Evolutionary conservation across 1,284 basidiomycete species (phyloP), one percentile per base, ranked within the genome.

Genomic region (Coriolopsis trogii): DNA sequence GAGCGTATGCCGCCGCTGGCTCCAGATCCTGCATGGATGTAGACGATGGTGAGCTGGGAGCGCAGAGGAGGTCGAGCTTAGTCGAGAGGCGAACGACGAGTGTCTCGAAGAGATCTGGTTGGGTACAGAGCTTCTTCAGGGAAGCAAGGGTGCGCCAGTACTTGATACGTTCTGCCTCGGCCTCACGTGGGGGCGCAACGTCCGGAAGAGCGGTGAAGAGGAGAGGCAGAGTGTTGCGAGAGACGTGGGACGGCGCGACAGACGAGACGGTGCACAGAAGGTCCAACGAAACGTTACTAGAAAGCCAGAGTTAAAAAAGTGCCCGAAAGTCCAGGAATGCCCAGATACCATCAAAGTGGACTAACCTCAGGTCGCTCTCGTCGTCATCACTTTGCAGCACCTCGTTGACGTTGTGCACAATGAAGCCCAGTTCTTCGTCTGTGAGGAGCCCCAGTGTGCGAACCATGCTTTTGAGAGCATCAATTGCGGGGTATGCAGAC

Each of bases 101-200:
- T 6, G 80, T 87, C 66, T 94, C 92, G 69, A 97, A 98, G 23
- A 98, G 77, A 20, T 84, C 78, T 0, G 89, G 78, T 39, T 88
- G 82, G 3, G 82, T 69, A 66, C 93, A 96, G 12, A 99, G 79
- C 10, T 78, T 80, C 33, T 84, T 80, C 23, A 99, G 79, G 3
- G 88, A 83, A 2, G 79, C 75, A 26, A 99, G 81, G 13, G 83
- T 82, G 16, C 79, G 79, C 72, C 91, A 88, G 65, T 84, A 89
- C 43, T 78, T 78, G 13, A 78, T 73, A 28, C 89, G 82, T 26
- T 82, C 81, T 0, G 66, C 58, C 2, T 74, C 70, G n/a, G 82
- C 85, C 7, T 82, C 76, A 9, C 80, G 72, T 0, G 71, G 40
- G 0, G 90, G 90, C 1, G 86, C 81, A 7, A 58, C 57, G 51